Percentiles rank a stretch among this genome's conserved stretches.
phyloP scores from a whole-genome alignment of 176 grass and related monocot genomes.

The Triticum turgidum region DNA sequence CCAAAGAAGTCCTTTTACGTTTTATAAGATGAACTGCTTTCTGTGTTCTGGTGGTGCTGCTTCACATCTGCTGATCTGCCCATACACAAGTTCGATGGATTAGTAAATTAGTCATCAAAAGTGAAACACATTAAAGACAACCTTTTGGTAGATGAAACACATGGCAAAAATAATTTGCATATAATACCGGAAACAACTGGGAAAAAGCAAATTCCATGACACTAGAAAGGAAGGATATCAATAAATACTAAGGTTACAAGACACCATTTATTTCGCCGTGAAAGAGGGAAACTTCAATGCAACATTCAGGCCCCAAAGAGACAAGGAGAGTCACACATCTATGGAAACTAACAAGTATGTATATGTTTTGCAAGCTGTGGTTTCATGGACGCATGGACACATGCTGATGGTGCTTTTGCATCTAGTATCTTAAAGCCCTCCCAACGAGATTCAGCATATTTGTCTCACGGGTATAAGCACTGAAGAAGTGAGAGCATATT shows the following conservation, averaged over 20 bases:
- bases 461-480: background rate
- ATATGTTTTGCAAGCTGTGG: background rate
- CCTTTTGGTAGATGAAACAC: background rate
- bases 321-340: background rate
- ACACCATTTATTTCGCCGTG: background rate
- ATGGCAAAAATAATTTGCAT: background rate
- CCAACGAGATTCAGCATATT: background rate
- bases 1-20: constrained; percentile 50
- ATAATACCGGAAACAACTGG: background rate
- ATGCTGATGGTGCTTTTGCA: background rate
- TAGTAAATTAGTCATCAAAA: constrained; percentile 7
- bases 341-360: background rate
- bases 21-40: constrained; percentile 45
- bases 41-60: constrained; percentile 52
- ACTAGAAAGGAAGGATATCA: constrained; percentile 3
- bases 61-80: constrained; percentile 50
- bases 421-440: background rate
- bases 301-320: constrained; percentile 14
- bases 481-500: background rate
- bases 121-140: constrained; percentile 5
- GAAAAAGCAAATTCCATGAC: background rate
- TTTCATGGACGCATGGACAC: background rate
- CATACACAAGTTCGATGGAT: constrained; percentile 19
- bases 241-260: background rate
- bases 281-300: constrained; percentile 2